phyloP scores from a whole-genome alignment of 2,329 filamentous ascomycete species.

The Gnomoniopsis sp. region DNA sequence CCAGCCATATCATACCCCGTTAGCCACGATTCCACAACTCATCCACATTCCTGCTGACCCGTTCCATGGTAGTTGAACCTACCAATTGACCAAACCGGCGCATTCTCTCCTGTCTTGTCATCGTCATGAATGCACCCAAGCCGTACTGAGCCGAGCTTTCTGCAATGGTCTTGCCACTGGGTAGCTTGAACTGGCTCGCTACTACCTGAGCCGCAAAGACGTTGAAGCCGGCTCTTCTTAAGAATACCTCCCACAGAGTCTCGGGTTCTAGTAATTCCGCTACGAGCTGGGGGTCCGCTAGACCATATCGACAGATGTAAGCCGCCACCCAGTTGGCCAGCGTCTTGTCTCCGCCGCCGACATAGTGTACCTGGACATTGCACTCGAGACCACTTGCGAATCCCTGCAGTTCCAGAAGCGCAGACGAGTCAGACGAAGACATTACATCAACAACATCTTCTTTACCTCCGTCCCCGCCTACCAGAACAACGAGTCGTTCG shows the following conservation, averaged over 20 bases:
- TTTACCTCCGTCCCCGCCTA: conserved; percentile 50
- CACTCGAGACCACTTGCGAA: conserved; percentile 42
- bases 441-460: conserved; percentile 37
- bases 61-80: conserved; percentile 48
- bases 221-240: conserved; percentile 65
- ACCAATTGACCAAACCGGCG: conserved; percentile 50
- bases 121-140: conserved; percentile 53
- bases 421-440: conserved; percentile 37
- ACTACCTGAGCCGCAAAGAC: conserved; percentile 67
- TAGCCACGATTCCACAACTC: conserved; percentile 40
- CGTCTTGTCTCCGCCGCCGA: conserved; percentile 47
- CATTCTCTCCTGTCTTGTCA: conserved; percentile 48
- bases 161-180: conserved; percentile 19
- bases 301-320: conserved; percentile 44
- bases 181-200: conserved; percentile 43
- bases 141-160: conserved; percentile 32
- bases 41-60: conserved; percentile 51
- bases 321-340: conserved; percentile 54
- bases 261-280: conserved; percentile 50
- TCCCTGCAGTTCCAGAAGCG: conserved; percentile 46
- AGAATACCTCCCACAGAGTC: conserved; percentile 64
- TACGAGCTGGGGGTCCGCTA: conserved; percentile 23
- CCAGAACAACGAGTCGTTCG: conserved; percentile 63
- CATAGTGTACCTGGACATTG: conserved; percentile 39
- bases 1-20: background rate